phyloP scores from a whole-genome alignment of 805 yeast genomes.

The Barnettozyma siamensis region DNA sequence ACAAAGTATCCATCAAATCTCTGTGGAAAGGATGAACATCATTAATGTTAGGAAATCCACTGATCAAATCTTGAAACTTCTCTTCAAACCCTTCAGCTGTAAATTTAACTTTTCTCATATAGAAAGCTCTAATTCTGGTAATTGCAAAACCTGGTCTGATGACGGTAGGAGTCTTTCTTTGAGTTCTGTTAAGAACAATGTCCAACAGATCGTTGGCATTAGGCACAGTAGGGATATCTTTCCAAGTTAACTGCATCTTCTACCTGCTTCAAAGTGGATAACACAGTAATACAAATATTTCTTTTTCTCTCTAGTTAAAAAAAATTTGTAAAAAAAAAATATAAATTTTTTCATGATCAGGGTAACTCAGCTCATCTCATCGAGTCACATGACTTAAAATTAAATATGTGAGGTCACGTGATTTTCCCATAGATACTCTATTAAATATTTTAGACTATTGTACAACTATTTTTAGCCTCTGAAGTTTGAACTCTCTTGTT shows the following conservation, averaged over 20 bases:
- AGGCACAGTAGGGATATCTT: slow-evolving; percentile 95
- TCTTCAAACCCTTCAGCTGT: slow-evolving; percentile 96
- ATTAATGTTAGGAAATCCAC: slow-evolving; percentile 92
- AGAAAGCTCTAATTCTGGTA: slow-evolving; percentile 92
- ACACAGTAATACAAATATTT: no score
- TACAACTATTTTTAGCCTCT: no score
- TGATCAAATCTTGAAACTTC: slow-evolving; percentile 78
- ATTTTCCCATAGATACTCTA: no score
- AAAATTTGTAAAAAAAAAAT: background rate
- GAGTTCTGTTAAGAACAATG: slow-evolving; percentile 94
- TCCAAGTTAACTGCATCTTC: slow-evolving; percentile 94
- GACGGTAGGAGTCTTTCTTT: slow-evolving; percentile 98
- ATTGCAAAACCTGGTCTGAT: slow-evolving; percentile 94
- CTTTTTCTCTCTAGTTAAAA: background rate
- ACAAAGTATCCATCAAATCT: slow-evolving; percentile 94
- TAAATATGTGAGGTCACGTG: no score
- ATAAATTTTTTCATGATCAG: background rate
- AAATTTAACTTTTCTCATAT: slow-evolving; percentile 95
- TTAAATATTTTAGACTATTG: no score
- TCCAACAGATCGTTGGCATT: slow-evolving; percentile 90
- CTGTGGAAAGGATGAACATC: slow-evolving; percentile 98
- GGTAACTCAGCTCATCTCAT: background rate
- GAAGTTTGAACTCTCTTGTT: no score
- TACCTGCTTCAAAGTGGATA: background rate
- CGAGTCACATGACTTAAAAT: background rate